Base-by-base conservation (phyloP, 2,329 filamentous ascomycete genomes). In the Penicillium sp. region DNA sequence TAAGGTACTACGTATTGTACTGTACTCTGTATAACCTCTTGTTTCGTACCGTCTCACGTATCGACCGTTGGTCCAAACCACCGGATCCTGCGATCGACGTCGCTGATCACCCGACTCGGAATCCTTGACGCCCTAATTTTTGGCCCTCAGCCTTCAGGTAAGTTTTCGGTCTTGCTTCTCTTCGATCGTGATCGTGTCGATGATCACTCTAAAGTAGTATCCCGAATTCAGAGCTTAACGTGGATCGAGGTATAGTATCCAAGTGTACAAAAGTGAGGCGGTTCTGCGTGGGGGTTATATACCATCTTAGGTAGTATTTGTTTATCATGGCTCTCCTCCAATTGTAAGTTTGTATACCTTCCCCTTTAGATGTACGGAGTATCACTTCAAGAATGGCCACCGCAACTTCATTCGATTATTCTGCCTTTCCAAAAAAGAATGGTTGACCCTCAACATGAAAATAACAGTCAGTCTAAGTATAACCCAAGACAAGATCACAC, bases 51-150 rank as follows among this genome's bases (percentile, higher is more conserved):
- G 18, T 50, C 19, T 18, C 16, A 9, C 13, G 33, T 39, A 39
- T 58, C 50, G 56, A 53, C 61, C 65, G 64, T 65, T 67, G 55
- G 61, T 33, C 65, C 65, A 66, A 59, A 33, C 55, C 61, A 52
- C 37, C 43, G 59, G 59, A 58, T 62, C 55, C 43, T 55, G 49
- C 31, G 64, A 66, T 67, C 63, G 65, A 65, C 63, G 37, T 16
- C 44, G 19, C 22, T 43, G 43, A 49, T 59, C 47, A 24, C 63
- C 61, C 46, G 50, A 60, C 44, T 49, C 37, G 54, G 64, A 10
- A 52, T 35, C 43, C 16, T 46, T 49, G 55, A 59, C 56, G 40
- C 53, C 51, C 60, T 60, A 50, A 50, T 61, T 59, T 57, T 54
- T 24, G 54, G 22, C n/a, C 41, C 24, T 14, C 31, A 24, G 18